These are phyloP conservation scores for Candida oleophila DNA, from an alignment of 805 yeast species.

Conservation along the genomic window DNA sequence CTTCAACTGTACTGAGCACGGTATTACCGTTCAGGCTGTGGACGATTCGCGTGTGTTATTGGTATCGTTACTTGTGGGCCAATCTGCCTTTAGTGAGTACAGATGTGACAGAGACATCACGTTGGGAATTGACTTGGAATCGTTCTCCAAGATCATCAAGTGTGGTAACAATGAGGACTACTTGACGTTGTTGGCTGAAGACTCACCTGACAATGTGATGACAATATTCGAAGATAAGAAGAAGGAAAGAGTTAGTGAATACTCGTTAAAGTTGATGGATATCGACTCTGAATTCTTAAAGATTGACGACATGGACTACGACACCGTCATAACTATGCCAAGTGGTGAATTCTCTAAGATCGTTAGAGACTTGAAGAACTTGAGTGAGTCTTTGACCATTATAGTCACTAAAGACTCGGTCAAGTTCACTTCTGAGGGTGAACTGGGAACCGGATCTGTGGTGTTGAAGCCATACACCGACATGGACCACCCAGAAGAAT, in stretches of 20 bases:
- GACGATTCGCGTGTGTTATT: conserved; percentile 95
- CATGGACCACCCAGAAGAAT: conserved; percentile 75
- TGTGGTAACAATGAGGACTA: conserved; percentile 90
- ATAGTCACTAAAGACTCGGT: conserved; percentile 90
- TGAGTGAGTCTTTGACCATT: conserved; percentile 85
- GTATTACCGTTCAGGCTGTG: conserved; percentile 95
- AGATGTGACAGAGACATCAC: conserved; percentile 95
- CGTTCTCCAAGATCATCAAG: conserved; percentile 83
- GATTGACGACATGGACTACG: conserved; percentile 92
- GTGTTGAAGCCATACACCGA: conserved; percentile 82
- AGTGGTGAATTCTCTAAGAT: conserved; percentile 84
- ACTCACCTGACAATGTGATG: conserved; percentile 74
- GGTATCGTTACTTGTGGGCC: conserved; percentile 83
- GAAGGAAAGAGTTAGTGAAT: conserved; percentile 91
- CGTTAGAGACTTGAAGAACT: conserved; percentile 80
- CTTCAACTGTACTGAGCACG: conserved; percentile 94
- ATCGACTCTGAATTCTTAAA: conserved; percentile 92
- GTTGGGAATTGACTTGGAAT: conserved; percentile 84
- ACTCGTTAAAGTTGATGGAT: conserved; percentile 88
- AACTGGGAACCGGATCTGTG: conserved; percentile 83
- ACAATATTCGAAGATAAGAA: conserved; percentile 87
- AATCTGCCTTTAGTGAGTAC: conserved; percentile 84
- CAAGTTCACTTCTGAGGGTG: conserved; percentile 88
- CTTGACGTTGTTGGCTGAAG: conserved; percentile 87
- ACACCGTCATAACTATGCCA: conserved; percentile 84